Evolutionary conservation across 495 filamentous ascomycete species (phyloP), one percentile per base, ranked within the genome.

Genomic region (Aspergillus cristatus): DNA sequence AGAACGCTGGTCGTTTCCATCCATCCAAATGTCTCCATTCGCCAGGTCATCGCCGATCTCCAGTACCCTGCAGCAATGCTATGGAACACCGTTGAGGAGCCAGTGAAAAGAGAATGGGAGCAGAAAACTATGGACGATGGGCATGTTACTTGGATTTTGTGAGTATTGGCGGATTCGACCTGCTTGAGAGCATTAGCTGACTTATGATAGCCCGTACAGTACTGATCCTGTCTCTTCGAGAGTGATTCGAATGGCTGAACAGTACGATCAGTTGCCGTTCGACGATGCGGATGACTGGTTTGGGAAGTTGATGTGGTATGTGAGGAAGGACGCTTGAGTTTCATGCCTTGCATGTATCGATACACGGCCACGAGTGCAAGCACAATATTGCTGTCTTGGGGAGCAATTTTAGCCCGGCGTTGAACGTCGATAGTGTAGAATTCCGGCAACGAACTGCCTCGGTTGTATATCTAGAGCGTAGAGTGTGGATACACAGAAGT

Each of bases 11-110:
- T 60, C 2, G 41, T 64, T 25, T 52, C 53, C 2, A 45, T 58
- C 0, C 48, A 47, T 18, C 60, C 55, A 2, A 55, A 64, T 38
- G 42, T 64, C 1, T 55, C 57, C 1, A 55, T 64, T 0, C 53
- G 53, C 32, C 58, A 64, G 37, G 51, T 64, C 6, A 40, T 64
- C 3, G 55, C 53, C 24, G 60, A 64, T 43, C 38, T 48, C 11
- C 42, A 46, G 6, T 51, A 52, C 42, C 60, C 60, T 0, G 56
- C 48, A 0, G 52, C 46, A 7, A 53, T 60, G 51, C 42, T 64
- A 7, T 64, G 60, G 53, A 50, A 61, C 42, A 51, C 41, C 7
- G 51, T 60, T 1, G 25, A 39, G 44, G 17, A 38, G 34, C 30
- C 41, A 48, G 26, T 30, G 18, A 11, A 28, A 26, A 33, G 32